These are phyloP conservation scores for maize (Zea mays) DNA, from an alignment of 176 grass and related monocot genomes.

Conservation along the genomic window DNA sequence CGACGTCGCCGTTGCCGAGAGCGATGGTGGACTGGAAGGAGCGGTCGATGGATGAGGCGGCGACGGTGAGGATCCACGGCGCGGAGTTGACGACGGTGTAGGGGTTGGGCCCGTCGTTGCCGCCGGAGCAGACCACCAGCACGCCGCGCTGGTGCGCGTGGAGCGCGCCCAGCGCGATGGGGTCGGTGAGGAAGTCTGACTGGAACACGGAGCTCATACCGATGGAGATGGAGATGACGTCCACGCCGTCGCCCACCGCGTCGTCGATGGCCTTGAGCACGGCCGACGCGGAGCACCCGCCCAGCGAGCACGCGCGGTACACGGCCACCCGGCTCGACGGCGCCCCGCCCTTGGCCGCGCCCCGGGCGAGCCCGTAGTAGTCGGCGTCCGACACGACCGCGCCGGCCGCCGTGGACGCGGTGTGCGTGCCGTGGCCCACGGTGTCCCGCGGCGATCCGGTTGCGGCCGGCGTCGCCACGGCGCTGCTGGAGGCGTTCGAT, in stretches of 20 bases:
- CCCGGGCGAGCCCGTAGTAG: conserved; percentile 77
- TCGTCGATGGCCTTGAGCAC: conserved; percentile 89
- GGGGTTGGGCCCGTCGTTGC: conserved; percentile 88
- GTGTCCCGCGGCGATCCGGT: conserved; percentile 68
- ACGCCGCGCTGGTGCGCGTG: conserved; percentile 83
- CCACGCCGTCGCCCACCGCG: conserved; percentile 82
- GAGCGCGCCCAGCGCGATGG: conserved; percentile 83
- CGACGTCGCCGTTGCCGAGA: conserved; percentile 64
- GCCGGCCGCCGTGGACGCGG: conserved; percentile 76
- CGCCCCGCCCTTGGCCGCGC: conserved; percentile 74
- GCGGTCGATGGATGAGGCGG: conserved; percentile 83
- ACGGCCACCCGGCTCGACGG: conserved; percentile 64
- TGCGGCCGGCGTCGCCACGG: background rate
- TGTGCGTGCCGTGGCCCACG: conserved; percentile 87
- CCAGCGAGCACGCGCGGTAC: conserved; percentile 89
- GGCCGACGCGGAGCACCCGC: conserved; percentile 74
- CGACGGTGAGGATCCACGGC: conserved; percentile 91
- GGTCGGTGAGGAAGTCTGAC: conserved; percentile 75
- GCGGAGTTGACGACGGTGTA: conserved; percentile 86
- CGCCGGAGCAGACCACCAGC: conserved; percentile 86
- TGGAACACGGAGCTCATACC: conserved; percentile 86
- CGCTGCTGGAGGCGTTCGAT: conserved; percentile 39
- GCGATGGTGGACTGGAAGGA: conserved; percentile 71
- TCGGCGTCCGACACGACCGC: conserved; percentile 52
- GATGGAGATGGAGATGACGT: conserved; percentile 89